Evolutionary conservation across 140 eudicot genomes (phyloP), one percentile per base, ranked within the genome.

Genomic region (Bidens hawaiensis): DNA sequence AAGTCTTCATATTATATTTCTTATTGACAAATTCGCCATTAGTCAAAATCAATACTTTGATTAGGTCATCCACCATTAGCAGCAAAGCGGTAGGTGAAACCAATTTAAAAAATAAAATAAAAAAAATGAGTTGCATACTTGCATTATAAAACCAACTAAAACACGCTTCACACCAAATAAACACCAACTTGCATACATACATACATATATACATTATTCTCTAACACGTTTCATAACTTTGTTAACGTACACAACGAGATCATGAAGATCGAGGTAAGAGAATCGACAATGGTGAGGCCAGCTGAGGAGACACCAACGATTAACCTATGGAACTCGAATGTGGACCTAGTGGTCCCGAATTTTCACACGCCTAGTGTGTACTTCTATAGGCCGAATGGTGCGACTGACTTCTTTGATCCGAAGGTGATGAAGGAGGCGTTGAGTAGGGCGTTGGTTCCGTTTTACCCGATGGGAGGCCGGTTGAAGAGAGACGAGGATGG

Each of bases 391-490:
- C 45, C 63, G 0, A 56, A 56, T 9, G 63, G 43, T 15, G 41
- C 63, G 2, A 0, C 63, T 15, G 33, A 56, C 63, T 56, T 56
- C 26, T 56, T 56, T 17, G 63, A 56, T 31, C 25, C 63, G 24
- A 17, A 56, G 23, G 63, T 56, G 45, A 56, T 56, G 63, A 56
- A 56, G 40, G 63, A 56, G 2, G 25, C 63, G 23, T 13, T 56
- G 41, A 56, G 63, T 11, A 56, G n/a, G 46, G 25, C 15, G 23
- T 56, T 56, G 41, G 63, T 56, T 8, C 43, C 63, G 24, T 56
- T 56, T 30, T 56, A 56, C 23, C 63, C 63, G 22, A 56, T 56
- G 63, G 63, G 42, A 0, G 63, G 63, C 7, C 63, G 63, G 40
- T 28, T 56, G 15, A 56, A 30, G 26, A 16, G 40, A 56, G 63